Evolutionary conservation across 164 flowering plant genomes (phyloP).

Genomic region (Liquidambar formosana): DNA sequence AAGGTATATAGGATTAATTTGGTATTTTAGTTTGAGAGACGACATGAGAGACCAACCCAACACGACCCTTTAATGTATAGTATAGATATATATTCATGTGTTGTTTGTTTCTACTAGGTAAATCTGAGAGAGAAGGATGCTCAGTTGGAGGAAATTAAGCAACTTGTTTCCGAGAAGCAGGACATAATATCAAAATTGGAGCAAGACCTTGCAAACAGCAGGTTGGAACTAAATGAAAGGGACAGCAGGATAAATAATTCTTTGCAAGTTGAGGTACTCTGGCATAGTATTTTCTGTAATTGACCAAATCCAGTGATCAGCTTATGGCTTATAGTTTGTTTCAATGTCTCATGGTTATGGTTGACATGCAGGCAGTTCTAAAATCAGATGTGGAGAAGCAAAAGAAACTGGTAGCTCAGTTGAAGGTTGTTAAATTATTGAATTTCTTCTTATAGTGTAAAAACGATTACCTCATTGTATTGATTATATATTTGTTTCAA

Average conservation of each 20-base stretch:
- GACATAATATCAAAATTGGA: slow-evolving; percentile 53
- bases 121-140: slow-evolving; percentile 55
- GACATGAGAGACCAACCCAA: too few relatives aligned
- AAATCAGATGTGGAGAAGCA: slow-evolving; percentile 62
- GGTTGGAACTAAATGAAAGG: slow-evolving; percentile 47
- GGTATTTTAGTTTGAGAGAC: too few relatives aligned
- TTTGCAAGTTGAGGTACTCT: slow-evolving; percentile 53
- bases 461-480: too few relatives aligned
- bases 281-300: not conserved
- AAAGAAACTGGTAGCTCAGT: slow-evolving; percentile 28
- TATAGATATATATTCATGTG: not conserved
- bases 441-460: not conserved
- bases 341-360: not conserved
- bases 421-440: slow-evolving; percentile 39
- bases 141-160: slow-evolving; percentile 48
- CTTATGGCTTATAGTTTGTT: not conserved
- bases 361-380: slow-evolving; percentile 35
- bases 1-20: too few relatives aligned
- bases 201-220: slow-evolving; percentile 60
- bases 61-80: too few relatives aligned
- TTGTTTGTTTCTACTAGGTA: slow-evolving; percentile 24
- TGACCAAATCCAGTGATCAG: not conserved
- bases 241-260: slow-evolving; percentile 49
- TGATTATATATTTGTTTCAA: too few relatives aligned
- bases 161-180: slow-evolving; percentile 48